Evolutionary conservation across 2,329 filamentous ascomycete genomes (phyloP).

Genomic region (Cladosporium halotolerans): DNA sequence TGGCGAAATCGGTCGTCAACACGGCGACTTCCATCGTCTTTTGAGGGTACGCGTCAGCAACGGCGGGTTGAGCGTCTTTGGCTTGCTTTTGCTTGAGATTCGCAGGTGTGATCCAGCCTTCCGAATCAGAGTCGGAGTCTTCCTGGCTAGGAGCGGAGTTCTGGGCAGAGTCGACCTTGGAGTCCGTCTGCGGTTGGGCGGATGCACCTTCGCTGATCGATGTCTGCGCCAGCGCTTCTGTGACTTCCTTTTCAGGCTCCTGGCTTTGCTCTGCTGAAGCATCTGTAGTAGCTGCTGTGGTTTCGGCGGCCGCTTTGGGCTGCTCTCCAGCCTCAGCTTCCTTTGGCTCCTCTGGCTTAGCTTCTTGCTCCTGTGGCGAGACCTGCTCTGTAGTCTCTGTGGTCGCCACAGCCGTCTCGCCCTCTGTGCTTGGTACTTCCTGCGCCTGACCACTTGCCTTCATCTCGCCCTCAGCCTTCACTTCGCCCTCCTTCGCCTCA

Average conservation of each 20-base stretch:
- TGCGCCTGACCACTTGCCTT: neutral
- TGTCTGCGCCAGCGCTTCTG: conserved; percentile 1
- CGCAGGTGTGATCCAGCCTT: conserved; percentile 88
- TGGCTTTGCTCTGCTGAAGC: neutral
- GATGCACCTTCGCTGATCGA: neutral
- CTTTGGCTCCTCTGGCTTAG: neutral
- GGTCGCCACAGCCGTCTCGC: conserved; percentile 1
- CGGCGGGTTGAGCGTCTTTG: conserved; percentile 50
- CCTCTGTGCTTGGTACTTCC: neutral
- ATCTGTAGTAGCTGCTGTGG: neutral
- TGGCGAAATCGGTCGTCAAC: conserved; percentile 90
- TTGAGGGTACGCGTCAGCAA: conserved; percentile 44
- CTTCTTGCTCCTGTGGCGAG: neutral
- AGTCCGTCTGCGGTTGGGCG: neutral
- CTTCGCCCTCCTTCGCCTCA: conserved; percentile 5
- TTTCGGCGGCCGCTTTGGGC: neutral
- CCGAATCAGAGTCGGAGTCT: conserved; percentile 51
- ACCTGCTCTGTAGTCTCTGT: conserved; percentile 7
- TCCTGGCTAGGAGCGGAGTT: conserved; percentile 33
- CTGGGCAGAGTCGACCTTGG: conserved; percentile 21
- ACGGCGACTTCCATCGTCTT: conserved; percentile 78
- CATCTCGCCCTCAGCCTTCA: neutral
- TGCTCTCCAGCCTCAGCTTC: neutral
- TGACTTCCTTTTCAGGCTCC: neutral
- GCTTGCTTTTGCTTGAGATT: conserved; percentile 82